Evolutionary conservation across 768 basidiomycete genomes (phyloP).

Genomic region (Rossbeevera mucosa): DNA sequence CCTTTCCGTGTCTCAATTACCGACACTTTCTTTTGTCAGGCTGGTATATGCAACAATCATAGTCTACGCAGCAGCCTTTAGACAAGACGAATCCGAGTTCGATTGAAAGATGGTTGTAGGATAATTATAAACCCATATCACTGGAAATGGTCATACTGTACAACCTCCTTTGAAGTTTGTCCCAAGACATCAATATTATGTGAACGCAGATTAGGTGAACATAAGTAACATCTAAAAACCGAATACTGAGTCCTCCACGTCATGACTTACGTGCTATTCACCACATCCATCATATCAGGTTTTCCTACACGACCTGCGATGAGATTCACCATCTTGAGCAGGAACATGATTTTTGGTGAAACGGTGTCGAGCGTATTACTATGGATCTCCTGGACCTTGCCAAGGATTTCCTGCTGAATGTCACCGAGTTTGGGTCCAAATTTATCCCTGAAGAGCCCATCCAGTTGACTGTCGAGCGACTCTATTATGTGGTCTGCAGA

Average conservation of each 20-base stretch:
- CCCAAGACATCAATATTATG: neutral
- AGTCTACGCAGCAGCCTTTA: slow-evolving; percentile 81
- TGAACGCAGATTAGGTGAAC: neutral
- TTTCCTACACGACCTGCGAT: slow-evolving; percentile 24
- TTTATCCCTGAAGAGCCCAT: slow-evolving; percentile 24
- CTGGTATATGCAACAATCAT: slow-evolving; percentile 89
- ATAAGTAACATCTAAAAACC: neutral
- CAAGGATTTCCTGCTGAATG: slow-evolving; percentile 24
- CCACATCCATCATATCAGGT: slow-evolving; percentile 11
- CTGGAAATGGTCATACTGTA: too few relatives aligned
- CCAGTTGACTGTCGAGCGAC: slow-evolving; percentile 22
- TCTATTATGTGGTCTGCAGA: slow-evolving; percentile 30
- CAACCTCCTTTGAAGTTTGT: too few relatives aligned
- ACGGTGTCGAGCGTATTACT: slow-evolving; percentile 20
- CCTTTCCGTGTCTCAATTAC: neutral
- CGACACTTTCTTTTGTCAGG: slow-evolving; percentile 30
- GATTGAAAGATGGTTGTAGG: slow-evolving; percentile 37
- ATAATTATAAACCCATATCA: neutral
- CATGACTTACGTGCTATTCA: slow-evolving; percentile 4
- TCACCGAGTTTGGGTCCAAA: slow-evolving; percentile 16
- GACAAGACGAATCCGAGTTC: slow-evolving; percentile 76
- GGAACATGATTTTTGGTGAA: slow-evolving; percentile 24
- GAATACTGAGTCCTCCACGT: neutral
- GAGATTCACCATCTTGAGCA: slow-evolving; percentile 30
- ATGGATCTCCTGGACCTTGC: slow-evolving; percentile 20